A percentile compares a stretch with the other conserved stretches of the same genome.
phyloP scores from a whole-genome alignment of 1,284 basidiomycete genomes.

The Laetiporus sulphureus region DNA sequence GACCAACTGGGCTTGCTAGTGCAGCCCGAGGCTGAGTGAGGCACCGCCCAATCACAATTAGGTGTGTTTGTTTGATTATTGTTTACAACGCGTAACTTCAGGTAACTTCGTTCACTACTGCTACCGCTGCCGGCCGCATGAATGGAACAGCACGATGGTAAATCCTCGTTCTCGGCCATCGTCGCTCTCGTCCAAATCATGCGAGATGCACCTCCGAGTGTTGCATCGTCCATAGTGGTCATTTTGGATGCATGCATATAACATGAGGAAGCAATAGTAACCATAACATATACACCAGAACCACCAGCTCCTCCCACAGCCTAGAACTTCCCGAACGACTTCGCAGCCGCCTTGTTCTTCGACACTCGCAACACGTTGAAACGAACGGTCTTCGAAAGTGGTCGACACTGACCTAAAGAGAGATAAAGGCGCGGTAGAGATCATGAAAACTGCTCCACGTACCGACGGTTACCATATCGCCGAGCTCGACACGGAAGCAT shows the following conservation, averaged over 20 bases:
- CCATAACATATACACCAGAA: constrained; percentile 27
- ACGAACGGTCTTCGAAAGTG: constrained; percentile 97
- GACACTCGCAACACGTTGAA: constrained; percentile 95
- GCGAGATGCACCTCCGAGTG: neutral
- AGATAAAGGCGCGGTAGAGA: constrained; percentile 1
- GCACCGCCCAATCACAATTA: constrained; percentile 11
- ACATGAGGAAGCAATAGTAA: constrained; percentile 28
- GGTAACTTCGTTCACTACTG: neutral
- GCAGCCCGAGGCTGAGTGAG: constrained; percentile 6
- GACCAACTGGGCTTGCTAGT: neutral
- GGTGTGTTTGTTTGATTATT: constrained; percentile 18
- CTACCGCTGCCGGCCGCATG: neutral
- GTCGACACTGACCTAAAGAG: constrained; percentile 89
- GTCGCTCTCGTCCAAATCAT: neutral
- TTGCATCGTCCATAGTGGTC: constrained; percentile 22
- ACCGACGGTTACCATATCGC: constrained; percentile 96
- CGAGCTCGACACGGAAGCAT: constrained; percentile 93
- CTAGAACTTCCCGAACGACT: constrained; percentile 95
- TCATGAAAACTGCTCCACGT: constrained; percentile 28
- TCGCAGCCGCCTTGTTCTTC: constrained; percentile 83
- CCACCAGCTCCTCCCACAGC: constrained; percentile 15
- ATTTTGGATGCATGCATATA: constrained; percentile 29
- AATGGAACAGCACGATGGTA: neutral
- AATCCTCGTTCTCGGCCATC: neutral
- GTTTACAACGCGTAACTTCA: constrained; percentile 13